Evolutionary conservation across 106 monocot genomes (phyloP).

Genomic region (Dactylorhiza incarnata): DNA sequence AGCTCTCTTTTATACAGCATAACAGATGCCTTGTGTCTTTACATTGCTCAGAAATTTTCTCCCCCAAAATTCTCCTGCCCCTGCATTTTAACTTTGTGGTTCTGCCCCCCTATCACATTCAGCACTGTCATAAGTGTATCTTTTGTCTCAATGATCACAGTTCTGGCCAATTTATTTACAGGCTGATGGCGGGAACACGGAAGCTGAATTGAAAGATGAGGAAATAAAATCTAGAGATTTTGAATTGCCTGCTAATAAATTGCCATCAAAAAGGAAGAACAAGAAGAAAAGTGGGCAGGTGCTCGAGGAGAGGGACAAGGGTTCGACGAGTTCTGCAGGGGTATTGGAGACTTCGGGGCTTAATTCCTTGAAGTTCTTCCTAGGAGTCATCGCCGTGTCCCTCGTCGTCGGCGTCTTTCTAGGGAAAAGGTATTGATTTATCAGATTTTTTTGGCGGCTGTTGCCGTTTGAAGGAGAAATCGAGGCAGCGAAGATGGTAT

Average conservation of each 20-base stretch:
- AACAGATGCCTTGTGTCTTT: too few relatives aligned
- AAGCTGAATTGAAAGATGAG: not conserved
- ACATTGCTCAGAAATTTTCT: too few relatives aligned
- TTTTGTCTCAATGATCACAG: not conserved
- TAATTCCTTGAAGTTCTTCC: constrained; percentile 60
- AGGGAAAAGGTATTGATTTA: constrained; percentile 61
- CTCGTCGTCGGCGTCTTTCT: constrained; percentile 61
- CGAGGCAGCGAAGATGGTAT: not conserved
- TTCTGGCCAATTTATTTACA: constrained; percentile 11
- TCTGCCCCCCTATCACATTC: not conserved
- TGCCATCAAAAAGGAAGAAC: constrained; percentile 13
- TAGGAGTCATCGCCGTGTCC: constrained; percentile 67
- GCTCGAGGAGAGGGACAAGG: not conserved
- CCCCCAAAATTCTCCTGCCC: too few relatives aligned
- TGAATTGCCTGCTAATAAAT: constrained; percentile 5
- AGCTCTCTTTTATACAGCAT: too few relatives aligned
- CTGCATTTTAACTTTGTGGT: not conserved
- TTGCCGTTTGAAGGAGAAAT: not conserved
- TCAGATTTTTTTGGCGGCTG: not conserved
- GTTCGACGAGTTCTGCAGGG: constrained; percentile 13
- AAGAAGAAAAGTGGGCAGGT: constrained; percentile 23
- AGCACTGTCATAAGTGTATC: not conserved
- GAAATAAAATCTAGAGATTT: constrained; percentile 45
- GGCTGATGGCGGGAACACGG: constrained; percentile 12
- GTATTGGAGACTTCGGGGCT: constrained; percentile 24